Evolutionary conservation across 2,329 filamentous ascomycete genomes (phyloP), one percentile per base, ranked within the genome.

Genomic region (Neospermospora avenae): DNA sequence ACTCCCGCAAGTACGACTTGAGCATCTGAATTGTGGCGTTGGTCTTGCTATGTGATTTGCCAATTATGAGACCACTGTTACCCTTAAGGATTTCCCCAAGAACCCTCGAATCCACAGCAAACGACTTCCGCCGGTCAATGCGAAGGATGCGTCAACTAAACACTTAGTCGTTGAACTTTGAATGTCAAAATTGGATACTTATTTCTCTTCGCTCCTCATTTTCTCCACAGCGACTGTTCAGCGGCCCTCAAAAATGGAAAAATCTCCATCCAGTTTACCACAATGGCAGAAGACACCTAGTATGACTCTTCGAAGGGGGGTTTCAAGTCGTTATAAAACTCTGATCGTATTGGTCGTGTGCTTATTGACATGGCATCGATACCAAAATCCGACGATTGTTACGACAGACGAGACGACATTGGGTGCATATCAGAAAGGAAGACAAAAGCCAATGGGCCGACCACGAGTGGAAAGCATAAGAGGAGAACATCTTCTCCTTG

Each of bases 201-300:
- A n/a, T 39, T 20, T 13, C 24, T 31, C 34, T 24, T 34, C n/a
- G 18, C 22, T 8, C 35, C 45, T 18, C 39, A 28, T 11, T 16
- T 35, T 24, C 7, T 31, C n/a, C 13, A 20, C 16, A 18, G 18
- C 16, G 25, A 24, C 35, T 46, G 13, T 31, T n/a, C n/a, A n/a
- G n/a, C n/a, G n/a, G n/a, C n/a, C 11, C 8, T 25, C 41, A 35
- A 31, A 25, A 39, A 58, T 60, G 58, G 57, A 57, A 37, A 56
- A 41, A 45, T 11, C 35, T 16, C 45, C 41, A 46, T 34, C 54
- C n/a, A 61, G 42, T 18, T 31, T 61, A 25, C 59, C 59, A 18
- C 45, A 53, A 28, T 61, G 59, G 59, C 54, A 54, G 22, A 41
- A 46, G 31, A 18, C 48, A 4, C 31, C 37, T 16, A 46, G 4